Percentiles rank a stretch among this genome's conserved stretches.
Evolutionary conservation across 305 asterid species (phyloP).

Genomic region (Fraxinus paxiana): DNA sequence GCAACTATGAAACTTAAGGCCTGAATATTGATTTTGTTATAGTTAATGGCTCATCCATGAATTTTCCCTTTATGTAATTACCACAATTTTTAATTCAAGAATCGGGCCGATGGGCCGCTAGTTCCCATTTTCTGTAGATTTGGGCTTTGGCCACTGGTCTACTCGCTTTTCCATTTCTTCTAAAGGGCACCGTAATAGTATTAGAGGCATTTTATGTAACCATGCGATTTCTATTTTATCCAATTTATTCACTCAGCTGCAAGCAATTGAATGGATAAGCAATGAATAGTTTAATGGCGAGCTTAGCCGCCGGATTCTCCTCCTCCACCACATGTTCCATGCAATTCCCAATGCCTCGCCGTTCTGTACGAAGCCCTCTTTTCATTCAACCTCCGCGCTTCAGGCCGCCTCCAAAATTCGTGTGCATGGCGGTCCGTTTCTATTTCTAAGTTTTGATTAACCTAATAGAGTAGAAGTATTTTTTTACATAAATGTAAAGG

Average conservation of each 20-base stretch:
- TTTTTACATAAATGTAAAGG: background rate
- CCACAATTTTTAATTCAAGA: background rate
- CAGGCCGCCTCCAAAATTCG: conserved; percentile 36
- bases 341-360: conserved; percentile 32
- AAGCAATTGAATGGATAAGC: background rate
- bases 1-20: too few relatives aligned
- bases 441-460: background rate
- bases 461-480: background rate
- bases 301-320: conserved; percentile 46
- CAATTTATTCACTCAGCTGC: conserved; percentile 22
- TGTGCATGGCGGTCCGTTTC: conserved; percentile 81
- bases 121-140: background rate
- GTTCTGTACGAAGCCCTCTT: conserved; percentile 16
- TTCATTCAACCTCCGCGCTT: conserved; percentile 33
- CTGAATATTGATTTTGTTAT: too few relatives aligned
- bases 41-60: too few relatives aligned
- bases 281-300: conserved; percentile 57
- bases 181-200: background rate
- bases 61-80: too few relatives aligned
- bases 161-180: background rate
- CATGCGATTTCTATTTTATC: conserved; percentile 25
- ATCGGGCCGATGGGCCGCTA: background rate
- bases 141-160: background rate
- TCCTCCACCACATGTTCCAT: conserved; percentile 37
- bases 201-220: background rate